Base-by-base conservation (phyloP, 768 basidiomycete genomes). In the Coprinellus micaceus region DNA sequence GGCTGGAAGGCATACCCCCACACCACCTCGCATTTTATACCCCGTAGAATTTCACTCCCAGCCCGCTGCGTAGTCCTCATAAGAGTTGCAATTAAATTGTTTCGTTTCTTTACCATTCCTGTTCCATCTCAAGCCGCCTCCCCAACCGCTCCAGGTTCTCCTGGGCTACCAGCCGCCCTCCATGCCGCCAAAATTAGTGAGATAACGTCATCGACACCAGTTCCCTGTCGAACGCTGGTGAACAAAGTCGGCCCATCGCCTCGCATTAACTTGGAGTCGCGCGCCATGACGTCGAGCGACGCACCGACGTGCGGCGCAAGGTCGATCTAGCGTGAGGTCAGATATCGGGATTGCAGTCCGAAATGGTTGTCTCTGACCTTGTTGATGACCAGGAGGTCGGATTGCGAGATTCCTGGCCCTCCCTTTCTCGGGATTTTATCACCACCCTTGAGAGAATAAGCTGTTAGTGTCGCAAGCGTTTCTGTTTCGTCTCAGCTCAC, bases 341-440 rank as follows among this genome's bases (percentile, higher is more conserved):
- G 11, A 44, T 44, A 13, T 10, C 15, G 19, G 41, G 19, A 11
- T 21, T n/a, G 12, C 10, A 15, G 10, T 44, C 13, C 21, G 5
- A 44, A 2, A 44, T 15, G 19, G 43, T n/a, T 10, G 10, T 7
- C 7, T 10, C 41, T 51, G 33, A 88, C 95, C 81, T 99, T 99
- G 78, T 98, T 98, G 63, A 98, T 84, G 24, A 99, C 84, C 53
- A 99, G 75, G 11, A 99, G 76, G 73, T 98, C 97, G 1, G 94
- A 96, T 66, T 94, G 90, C 1, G 94, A 94, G 62, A 99, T 98
- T 10, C 96, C 97, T 1, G 96, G 97, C 1, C 96, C 97, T 4
- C 97, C 96, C 75, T 99, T 99, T 22, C 96, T 80, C 21, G 97
- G 97, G 60, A 99, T 95, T 73, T 99, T 99, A 74, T 99, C 96